Evolutionary conservation across 202 grass and related monocot genomes (phyloP).

Genomic region (Elaeis oleifera): DNA sequence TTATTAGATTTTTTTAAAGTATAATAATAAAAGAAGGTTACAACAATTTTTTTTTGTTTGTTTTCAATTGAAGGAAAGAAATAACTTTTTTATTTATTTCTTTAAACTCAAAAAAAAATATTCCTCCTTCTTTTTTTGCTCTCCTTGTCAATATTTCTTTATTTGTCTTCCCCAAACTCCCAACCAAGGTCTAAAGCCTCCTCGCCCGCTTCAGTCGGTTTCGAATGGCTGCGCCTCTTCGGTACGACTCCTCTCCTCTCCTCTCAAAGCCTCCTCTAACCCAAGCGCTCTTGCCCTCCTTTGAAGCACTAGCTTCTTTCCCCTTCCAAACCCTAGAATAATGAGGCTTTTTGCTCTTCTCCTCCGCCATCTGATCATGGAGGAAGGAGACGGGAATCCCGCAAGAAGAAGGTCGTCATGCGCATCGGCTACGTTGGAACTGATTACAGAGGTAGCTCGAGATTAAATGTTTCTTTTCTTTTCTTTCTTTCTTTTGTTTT

Average conservation of each 20-base stretch:
- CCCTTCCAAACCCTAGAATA: conserved; percentile 19
- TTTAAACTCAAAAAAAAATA: too few species aligned
- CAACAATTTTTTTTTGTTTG: too few species aligned
- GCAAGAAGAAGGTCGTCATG: conserved; percentile 87
- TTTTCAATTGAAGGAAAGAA: too few species aligned
- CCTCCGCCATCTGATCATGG: not conserved
- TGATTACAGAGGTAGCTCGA: conserved; percentile 56
- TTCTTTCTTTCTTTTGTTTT: not conserved
- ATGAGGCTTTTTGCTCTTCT: conserved; percentile 16
- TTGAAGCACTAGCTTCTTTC: not conserved
- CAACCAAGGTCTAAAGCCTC: too few species aligned
- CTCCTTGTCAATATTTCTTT: too few species aligned
- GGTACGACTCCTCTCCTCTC: conserved; percentile 21
- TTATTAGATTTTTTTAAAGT: too few species aligned
- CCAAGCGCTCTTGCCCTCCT: not conserved
- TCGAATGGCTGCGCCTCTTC: conserved; percentile 6
- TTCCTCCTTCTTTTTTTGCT: too few species aligned
- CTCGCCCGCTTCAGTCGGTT: too few species aligned
- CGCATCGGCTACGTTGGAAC: conserved; percentile 78
- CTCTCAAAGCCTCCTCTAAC: conserved; percentile 17
- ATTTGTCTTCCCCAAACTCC: too few species aligned
- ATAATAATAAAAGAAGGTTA: too few species aligned
- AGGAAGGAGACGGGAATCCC: conserved; percentile 58
- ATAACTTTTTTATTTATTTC: too few species aligned
- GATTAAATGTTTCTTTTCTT: not conserved